A percentile compares a stretch with the other conserved stretches of the same genome.
Evolutionary conservation across 2,329 filamentous ascomycete genomes (phyloP).

Genomic region (Phyllosticta ampelicida): DNA sequence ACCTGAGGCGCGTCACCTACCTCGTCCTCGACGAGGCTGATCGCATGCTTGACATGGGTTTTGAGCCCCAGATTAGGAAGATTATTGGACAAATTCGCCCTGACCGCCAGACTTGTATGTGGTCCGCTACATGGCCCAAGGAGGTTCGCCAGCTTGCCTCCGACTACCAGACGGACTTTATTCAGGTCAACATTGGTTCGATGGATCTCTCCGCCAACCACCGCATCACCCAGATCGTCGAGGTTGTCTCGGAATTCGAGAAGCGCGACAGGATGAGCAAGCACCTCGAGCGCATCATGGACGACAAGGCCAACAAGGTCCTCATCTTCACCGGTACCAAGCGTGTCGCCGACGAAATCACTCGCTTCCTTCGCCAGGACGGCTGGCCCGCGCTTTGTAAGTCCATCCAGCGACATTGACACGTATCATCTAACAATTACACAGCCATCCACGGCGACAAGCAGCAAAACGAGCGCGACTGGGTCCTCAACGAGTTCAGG

Average conservation of each 20-base stretch:
- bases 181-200: constrained; percentile 97
- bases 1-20: constrained; percentile 95
- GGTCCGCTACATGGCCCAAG: constrained; percentile 99
- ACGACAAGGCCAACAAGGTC: constrained; percentile 88
- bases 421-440: constrained; percentile 34
- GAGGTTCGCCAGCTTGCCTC: constrained; percentile 86
- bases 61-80: constrained; percentile 98
- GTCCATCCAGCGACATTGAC: constrained; percentile 29
- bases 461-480: constrained; percentile 98
- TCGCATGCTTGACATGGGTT: constrained; percentile 99
- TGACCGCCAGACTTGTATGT: constrained; percentile 98
- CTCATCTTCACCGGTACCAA: constrained; percentile 79
- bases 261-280: constrained; percentile 97
- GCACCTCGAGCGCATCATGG: constrained; percentile 96
- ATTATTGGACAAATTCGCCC: constrained; percentile 96
- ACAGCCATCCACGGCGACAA: constrained; percentile 96
- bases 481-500: constrained; percentile 99
- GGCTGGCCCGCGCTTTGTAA: constrained; percentile 94
- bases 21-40: constrained; percentile 97
- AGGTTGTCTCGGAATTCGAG: constrained; percentile 91
- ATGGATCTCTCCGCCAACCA: constrained; percentile 95
- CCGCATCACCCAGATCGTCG: constrained; percentile 94
- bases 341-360: constrained; percentile 97
- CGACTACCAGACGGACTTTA: constrained; percentile 90
- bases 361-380: constrained; percentile 90